These are phyloP conservation scores for Agrocybe praecox DNA, from an alignment of 768 basidiomycete species.

Conservation along the genomic window DNA sequence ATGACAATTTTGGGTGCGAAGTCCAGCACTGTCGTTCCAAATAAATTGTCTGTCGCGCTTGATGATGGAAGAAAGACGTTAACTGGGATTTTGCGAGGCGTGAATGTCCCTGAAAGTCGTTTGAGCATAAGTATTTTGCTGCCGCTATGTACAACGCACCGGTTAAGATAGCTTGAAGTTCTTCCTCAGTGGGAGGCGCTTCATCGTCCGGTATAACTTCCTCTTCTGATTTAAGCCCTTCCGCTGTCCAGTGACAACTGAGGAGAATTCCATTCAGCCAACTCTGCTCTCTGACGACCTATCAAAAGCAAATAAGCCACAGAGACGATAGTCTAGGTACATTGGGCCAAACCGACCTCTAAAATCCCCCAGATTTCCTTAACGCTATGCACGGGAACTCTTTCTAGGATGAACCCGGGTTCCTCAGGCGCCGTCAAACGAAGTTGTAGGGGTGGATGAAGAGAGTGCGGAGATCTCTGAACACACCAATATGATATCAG, in stretches of 20 bases:
- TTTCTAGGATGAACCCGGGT: conserved; percentile 73
- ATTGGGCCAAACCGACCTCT: conserved; percentile 47
- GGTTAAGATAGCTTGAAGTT: conserved; percentile 64
- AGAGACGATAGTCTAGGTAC: background rate
- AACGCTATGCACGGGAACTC: conserved; percentile 70
- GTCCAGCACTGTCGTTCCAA: conserved; percentile 42
- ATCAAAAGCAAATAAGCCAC: background rate
- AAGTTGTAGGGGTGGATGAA: conserved; percentile 71
- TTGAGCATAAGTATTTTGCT: background rate
- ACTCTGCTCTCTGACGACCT: conserved; percentile 83
- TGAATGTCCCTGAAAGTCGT: conserved; percentile 45
- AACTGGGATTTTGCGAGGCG: conserved; percentile 70
- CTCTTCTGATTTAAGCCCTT: conserved; percentile 37
- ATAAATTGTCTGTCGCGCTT: conserved; percentile 39
- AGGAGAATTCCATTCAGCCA: conserved; percentile 79
- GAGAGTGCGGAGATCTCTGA: conserved; percentile 65
- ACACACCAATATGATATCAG: background rate
- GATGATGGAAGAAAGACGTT: conserved; percentile 63
- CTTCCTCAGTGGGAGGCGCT: conserved; percentile 47
- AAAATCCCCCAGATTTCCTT: conserved; percentile 77
- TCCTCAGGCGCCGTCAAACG: conserved; percentile 72
- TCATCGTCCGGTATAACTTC: conserved; percentile 35
- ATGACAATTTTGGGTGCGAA: conserved; percentile 60
- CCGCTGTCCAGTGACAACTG: conserved; percentile 63
- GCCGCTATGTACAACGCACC: conserved; percentile 39